Evolutionary conservation across 176 grass and related monocot species (phyloP).

Genomic region (Elymus sibiricus): DNA sequence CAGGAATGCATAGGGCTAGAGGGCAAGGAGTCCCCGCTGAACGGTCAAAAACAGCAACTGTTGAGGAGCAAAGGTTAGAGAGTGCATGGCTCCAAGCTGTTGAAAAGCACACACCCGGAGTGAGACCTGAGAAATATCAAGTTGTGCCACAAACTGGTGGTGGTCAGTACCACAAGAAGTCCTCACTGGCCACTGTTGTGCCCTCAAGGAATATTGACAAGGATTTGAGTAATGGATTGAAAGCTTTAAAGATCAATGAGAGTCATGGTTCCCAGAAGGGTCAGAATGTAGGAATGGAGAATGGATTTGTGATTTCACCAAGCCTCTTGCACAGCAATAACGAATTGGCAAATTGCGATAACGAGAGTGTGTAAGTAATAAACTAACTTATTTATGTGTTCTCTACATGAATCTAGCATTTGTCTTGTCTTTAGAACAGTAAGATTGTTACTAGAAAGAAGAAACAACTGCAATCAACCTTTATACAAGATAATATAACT

Average conservation of each 20-base stretch:
- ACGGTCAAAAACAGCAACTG: constrained; percentile 18
- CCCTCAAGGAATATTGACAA: constrained; percentile 55
- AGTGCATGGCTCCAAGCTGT: constrained; percentile 86
- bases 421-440: background rate
- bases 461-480: constrained; percentile 9
- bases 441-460: background rate
- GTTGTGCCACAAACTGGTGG: constrained; percentile 59
- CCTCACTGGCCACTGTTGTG: constrained; percentile 13
- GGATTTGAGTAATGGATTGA: constrained; percentile 69
- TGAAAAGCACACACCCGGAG: constrained; percentile 47
- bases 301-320: constrained; percentile 71
- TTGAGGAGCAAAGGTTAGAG: constrained; percentile 85
- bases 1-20: constrained; percentile 31
- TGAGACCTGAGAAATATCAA: constrained; percentile 81
- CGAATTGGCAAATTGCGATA: constrained; percentile 57
- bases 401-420: constrained; percentile 10
- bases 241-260: constrained; percentile 60
- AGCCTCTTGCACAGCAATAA: constrained; percentile 79
- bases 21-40: constrained; percentile 24
- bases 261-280: constrained; percentile 28
- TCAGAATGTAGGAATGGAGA: constrained; percentile 22
- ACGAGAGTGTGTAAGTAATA: constrained; percentile 81
- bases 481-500: background rate
- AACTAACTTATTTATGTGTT: constrained; percentile 5
- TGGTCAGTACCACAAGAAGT: constrained; percentile 39